Percentiles rank a stretch among this genome's conserved stretches.
These are phyloP conservation scores for Asterionellopsis glacialis DNA, from an alignment of 108 stramenopile genomes.

Conservation along the genomic window DNA sequence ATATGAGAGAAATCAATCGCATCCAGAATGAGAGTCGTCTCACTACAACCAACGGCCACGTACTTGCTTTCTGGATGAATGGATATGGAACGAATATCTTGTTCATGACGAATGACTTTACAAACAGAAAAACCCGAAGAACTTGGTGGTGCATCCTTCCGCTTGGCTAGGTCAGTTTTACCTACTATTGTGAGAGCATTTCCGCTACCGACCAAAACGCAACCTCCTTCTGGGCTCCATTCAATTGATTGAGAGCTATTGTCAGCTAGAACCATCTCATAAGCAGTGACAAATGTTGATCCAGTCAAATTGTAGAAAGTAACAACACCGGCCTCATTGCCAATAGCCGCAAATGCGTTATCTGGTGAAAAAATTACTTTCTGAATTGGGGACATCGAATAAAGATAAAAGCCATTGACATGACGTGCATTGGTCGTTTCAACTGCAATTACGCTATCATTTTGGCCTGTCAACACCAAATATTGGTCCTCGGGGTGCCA, in stretches of 20 bases:
- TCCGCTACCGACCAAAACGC: slow-evolving; percentile 37
- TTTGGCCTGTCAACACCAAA: slow-evolving; percentile 59
- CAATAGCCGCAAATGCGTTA: slow-evolving; percentile 50
- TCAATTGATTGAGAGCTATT: slow-evolving; percentile 40
- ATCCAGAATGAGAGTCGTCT: slow-evolving; percentile 37
- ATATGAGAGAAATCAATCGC: slow-evolving; percentile 31
- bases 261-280: slow-evolving; percentile 52
- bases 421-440: slow-evolving; percentile 59
- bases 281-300: slow-evolving; percentile 48
- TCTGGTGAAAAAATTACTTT: slow-evolving; percentile 59
- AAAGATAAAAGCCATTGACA: slow-evolving; percentile 43
- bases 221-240: slow-evolving; percentile 60
- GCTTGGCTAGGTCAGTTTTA: slow-evolving; percentile 13
- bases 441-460: slow-evolving; percentile 50
- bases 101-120: slow-evolving; percentile 48
- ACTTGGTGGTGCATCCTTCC: slow-evolving; percentile 12
- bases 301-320: slow-evolving; percentile 43
- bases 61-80: slow-evolving; percentile 45
- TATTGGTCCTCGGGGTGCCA: slow-evolving; percentile 76
- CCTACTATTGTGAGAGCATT: slow-evolving; percentile 47
- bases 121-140: slow-evolving; percentile 41
- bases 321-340: slow-evolving; percentile 64
- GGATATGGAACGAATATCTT: slow-evolving; percentile 28
- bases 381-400: slow-evolving; percentile 47
- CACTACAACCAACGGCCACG: slow-evolving; percentile 36